Conservation (phyloP, 768 basidiomycete species). For the Suillus subluteus region DNA sequence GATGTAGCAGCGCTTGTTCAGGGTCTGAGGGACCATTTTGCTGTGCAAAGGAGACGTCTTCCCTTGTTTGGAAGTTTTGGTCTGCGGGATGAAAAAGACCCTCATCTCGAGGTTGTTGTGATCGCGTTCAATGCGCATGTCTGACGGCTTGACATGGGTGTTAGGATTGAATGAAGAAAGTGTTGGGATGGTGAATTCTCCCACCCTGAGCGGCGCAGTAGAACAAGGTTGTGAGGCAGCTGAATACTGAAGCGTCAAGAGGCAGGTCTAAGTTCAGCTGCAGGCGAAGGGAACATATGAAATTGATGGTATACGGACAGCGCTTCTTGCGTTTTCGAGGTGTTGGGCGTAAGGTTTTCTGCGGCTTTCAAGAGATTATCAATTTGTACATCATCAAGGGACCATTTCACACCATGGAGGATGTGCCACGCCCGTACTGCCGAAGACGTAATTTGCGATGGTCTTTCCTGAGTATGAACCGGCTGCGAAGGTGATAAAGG, state of each 20-base stretch:
- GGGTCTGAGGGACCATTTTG: background rate
- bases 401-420: background rate
- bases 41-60: accelerated
- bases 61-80: background rate
- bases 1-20: too few species aligned
- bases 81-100: background rate
- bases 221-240: background rate
- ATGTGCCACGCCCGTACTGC: constrained; percentile 8
- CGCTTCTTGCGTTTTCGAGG: background rate
- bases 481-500: constrained; percentile 33
- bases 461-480: constrained; percentile 38
- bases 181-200: background rate
- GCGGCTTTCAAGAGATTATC: background rate
- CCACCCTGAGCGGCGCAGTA: background rate
- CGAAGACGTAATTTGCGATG: constrained; percentile 34
- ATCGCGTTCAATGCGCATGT: background rate
- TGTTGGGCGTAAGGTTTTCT: accelerated
- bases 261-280: accelerated
- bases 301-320: accelerated
- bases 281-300: background rate
- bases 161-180: background rate
- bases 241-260: accelerated
- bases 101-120: background rate
- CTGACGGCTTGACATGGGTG: background rate
- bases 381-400: accelerated